phyloP scores from a whole-genome alignment of 2,329 filamentous ascomycete species.

The Acrocalymma vagum region DNA sequence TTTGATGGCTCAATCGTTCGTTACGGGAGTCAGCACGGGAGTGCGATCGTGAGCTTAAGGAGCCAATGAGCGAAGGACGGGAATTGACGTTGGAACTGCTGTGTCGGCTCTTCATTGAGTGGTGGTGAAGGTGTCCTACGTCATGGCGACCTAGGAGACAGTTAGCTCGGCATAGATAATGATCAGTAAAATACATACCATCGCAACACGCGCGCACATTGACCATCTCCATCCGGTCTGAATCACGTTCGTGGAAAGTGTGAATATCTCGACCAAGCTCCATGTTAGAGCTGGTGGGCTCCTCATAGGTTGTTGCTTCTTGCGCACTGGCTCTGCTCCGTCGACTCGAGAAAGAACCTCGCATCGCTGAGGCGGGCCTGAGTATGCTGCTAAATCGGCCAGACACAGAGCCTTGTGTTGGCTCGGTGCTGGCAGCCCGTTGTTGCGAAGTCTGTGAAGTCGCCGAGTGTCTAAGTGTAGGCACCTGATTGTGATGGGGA shows the following conservation, averaged over 20 bases:
- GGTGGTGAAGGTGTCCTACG: conserved; percentile 54
- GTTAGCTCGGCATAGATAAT: conserved; percentile 19
- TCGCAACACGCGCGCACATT: conserved; percentile 98
- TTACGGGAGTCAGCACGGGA: conserved; percentile 37
- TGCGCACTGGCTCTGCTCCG: conserved; percentile 51
- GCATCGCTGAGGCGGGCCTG: conserved; percentile 50
- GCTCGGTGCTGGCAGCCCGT: conserved; percentile 42
- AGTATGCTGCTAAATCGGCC: conserved; percentile 57
- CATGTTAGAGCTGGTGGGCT: conserved; percentile 75
- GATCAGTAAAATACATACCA: conserved; percentile 67
- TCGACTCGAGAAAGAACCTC: conserved; percentile 60
- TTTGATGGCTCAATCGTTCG: conserved; percentile 30
- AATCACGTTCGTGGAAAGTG: conserved; percentile 77
- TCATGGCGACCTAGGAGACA: conserved; percentile 56
- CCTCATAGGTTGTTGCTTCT: conserved; percentile 55
- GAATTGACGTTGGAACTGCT: conserved; percentile 30
- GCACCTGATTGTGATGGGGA: conserved; percentile 48
- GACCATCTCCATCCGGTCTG: conserved; percentile 89
- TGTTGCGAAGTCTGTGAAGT: conserved; percentile 37
- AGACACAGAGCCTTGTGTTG: conserved; percentile 53
- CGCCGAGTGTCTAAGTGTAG: conserved; percentile 56
- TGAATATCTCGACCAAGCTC: conserved; percentile 80
- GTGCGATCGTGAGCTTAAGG: conserved; percentile 44
- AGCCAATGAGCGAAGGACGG: conserved; percentile 39
- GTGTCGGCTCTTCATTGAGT: conserved; percentile 42